Percentiles rank a stretch among this genome's conserved stretches.
Evolutionary conservation across 1,139 yeast genomes (phyloP).

Genomic region (Kurtzmaniella quercitrusa): DNA sequence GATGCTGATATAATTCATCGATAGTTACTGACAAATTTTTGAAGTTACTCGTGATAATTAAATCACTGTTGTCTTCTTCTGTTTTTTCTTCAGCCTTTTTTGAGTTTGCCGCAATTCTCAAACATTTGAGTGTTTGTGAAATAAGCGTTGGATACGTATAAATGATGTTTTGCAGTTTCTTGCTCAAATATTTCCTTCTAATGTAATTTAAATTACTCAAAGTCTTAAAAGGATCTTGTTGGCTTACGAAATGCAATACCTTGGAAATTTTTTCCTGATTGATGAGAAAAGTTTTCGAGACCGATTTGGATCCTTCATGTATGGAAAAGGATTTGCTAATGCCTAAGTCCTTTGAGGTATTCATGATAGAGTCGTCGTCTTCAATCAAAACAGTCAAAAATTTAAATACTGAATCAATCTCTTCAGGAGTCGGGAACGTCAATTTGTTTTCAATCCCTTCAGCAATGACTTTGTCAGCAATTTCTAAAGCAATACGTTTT

Average conservation of each 20-base stretch:
- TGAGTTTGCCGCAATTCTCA: slow-evolving; percentile 47
- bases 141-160: slow-evolving; percentile 76
- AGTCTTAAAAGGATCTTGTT: slow-evolving; percentile 45
- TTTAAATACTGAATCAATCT: slow-evolving; percentile 43
- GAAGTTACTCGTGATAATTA: slow-evolving; percentile 50
- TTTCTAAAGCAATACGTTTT: slow-evolving; percentile 38
- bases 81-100: slow-evolving; percentile 15
- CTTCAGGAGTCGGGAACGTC: slow-evolving; percentile 23
- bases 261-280: slow-evolving; percentile 70
- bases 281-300: slow-evolving; percentile 38
- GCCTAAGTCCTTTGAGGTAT: slow-evolving; percentile 37
- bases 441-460: slow-evolving; percentile 13
- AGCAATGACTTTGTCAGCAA: slow-evolving; percentile 35
- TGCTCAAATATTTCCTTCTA: slow-evolving; percentile 53
- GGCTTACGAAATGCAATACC: slow-evolving; percentile 55
- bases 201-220: slow-evolving; percentile 53
- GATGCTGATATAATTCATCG: slow-evolving; percentile 58
- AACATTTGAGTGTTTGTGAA: slow-evolving; percentile 52
- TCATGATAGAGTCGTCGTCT: slow-evolving; percentile 25
- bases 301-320: slow-evolving; percentile 26
- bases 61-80: slow-evolving; percentile 20
- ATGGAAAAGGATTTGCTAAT: slow-evolving; percentile 30
- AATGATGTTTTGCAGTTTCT: slow-evolving; percentile 51
- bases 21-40: slow-evolving; percentile 71
- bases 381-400: slow-evolving; percentile 36